Percentiles rank a stretch among this genome's conserved stretches.
Evolutionary conservation across 805 yeast genomes (phyloP).

Genomic region (Schwanniomyces polymorphus): DNA sequence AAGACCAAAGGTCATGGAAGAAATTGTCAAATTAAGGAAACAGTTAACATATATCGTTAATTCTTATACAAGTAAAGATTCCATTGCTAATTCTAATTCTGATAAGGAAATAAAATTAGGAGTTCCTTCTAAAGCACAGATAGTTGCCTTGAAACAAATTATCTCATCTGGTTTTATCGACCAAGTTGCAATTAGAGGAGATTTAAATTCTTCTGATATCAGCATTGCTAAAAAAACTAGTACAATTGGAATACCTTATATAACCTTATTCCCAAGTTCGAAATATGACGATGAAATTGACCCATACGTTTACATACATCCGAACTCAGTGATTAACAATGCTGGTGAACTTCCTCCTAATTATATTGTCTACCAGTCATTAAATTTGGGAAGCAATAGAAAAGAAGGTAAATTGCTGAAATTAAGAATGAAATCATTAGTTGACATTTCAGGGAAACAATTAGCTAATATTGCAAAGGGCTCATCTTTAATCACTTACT

Average conservation of each 20-base stretch:
- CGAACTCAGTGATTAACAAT: slow-evolving; percentile 62
- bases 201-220: slow-evolving; percentile 63
- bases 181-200: slow-evolving; percentile 85
- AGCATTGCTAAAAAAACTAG: slow-evolving; percentile 56
- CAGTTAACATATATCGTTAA: slow-evolving; percentile 79
- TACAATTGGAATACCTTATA: slow-evolving; percentile 63
- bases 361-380: slow-evolving; percentile 69
- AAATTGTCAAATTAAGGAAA: slow-evolving; percentile 73
- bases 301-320: slow-evolving; percentile 75
- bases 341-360: slow-evolving; percentile 76
- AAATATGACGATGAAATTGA: slow-evolving; percentile 41
- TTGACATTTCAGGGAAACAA: slow-evolving; percentile 73
- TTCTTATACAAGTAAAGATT: slow-evolving; percentile 59
- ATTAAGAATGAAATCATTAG: slow-evolving; percentile 72
- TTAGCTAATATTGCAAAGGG: slow-evolving; percentile 74
- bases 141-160: slow-evolving; percentile 85
- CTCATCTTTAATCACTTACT: slow-evolving; percentile 74
- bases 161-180: slow-evolving; percentile 91
- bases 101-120: slow-evolving; percentile 51
- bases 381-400: slow-evolving; percentile 55
- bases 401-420: slow-evolving; percentile 39
- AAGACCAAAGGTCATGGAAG: slow-evolving; percentile 81
- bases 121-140: slow-evolving; percentile 68
- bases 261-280: slow-evolving; percentile 51
- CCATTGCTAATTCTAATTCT: slow-evolving; percentile 46